phyloP scores from a whole-genome alignment of 2,329 filamentous ascomycete species.

The Aspergillus sp. region DNA sequence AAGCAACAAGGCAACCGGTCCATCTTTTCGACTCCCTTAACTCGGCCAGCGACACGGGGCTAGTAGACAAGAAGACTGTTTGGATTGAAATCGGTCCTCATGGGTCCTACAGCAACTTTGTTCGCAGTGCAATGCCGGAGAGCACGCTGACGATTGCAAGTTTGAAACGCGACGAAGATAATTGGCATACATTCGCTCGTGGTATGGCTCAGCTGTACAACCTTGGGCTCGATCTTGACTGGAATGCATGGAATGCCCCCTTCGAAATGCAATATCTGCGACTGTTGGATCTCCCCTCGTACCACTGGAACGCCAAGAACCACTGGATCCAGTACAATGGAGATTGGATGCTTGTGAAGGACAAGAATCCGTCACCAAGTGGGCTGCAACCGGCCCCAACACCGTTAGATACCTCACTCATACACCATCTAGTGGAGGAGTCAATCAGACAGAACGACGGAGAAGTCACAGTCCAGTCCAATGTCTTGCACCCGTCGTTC shows the following conservation, averaged over 20 bases:
- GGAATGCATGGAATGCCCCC: conserved; percentile 66
- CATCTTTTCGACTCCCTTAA: too few relatives aligned
- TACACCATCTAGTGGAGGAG: background rate
- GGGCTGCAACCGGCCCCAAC: background rate
- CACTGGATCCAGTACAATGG: conserved; percentile 73
- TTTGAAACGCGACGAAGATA: conserved; percentile 61
- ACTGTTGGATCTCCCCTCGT: conserved; percentile 63
- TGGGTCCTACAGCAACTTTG: conserved; percentile 66
- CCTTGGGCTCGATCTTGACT: conserved; percentile 64
- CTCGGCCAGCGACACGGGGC: too few relatives aligned
- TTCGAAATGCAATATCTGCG: conserved; percentile 56
- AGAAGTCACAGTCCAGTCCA: background rate
- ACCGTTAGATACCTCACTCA: background rate
- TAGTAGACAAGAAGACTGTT: too few relatives aligned
- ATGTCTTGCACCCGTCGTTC: background rate
- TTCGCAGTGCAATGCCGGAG: conserved; percentile 62
- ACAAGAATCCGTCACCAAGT: conserved; percentile 36
- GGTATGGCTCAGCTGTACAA: conserved; percentile 59
- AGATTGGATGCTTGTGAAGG: conserved; percentile 71
- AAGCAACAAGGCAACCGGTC: too few relatives aligned
- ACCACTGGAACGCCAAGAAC: conserved; percentile 68
- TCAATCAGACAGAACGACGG: background rate
- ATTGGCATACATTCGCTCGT: conserved; percentile 65
- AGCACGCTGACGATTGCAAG: conserved; percentile 57
- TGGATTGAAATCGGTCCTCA: conserved; percentile 70